Evolutionary conservation across 441 rosid genomes (phyloP).

Genomic region (Erysimum pusillum): DNA sequence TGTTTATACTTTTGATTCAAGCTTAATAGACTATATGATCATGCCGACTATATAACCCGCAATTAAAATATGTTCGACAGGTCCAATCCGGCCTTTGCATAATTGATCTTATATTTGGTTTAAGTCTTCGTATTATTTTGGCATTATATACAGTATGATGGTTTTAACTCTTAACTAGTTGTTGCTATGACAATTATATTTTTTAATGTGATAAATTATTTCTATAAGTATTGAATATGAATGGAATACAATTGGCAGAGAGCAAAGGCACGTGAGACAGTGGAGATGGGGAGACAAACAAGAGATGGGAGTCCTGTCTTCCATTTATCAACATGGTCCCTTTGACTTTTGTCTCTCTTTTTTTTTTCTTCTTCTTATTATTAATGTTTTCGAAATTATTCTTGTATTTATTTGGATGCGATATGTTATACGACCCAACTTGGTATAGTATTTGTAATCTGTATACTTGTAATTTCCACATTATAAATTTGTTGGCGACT

Average conservation of each 20-base stretch:
- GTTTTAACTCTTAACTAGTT: slow-evolving; percentile 4
- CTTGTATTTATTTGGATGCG: slow-evolving; percentile 35
- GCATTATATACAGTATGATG: background rate
- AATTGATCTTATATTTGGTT: background rate
- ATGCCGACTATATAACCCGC: slow-evolving; percentile 5
- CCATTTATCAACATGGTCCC: slow-evolving; percentile 57
- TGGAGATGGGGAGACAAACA: slow-evolving; percentile 58
- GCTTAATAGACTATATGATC: background rate
- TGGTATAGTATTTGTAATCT: slow-evolving; percentile 36
- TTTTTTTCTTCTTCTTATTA: slow-evolving; percentile 18
- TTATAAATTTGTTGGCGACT: slow-evolving; percentile 26
- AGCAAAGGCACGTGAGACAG: slow-evolving; percentile 65
- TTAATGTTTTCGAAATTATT: slow-evolving; percentile 14
- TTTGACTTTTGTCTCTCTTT: slow-evolving; percentile 56
- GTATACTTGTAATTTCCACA: slow-evolving; percentile 44
- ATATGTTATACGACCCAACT: slow-evolving; percentile 32
- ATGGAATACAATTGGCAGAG: slow-evolving; percentile 52
- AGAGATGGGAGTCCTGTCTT: slow-evolving; percentile 57
- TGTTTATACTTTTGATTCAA: background rate
- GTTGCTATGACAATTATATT: slow-evolving; percentile 9
- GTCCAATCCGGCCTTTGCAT: slow-evolving; percentile 18
- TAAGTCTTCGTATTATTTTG: background rate
- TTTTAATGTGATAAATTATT: slow-evolving; percentile 3
- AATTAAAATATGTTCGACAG: slow-evolving; percentile 13
- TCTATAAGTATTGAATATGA: background rate